Percentiles rank a stretch among this genome's conserved stretches.
Conservation (phyloP, 2,329 filamentous ascomycete genomes). For the Fusarium beomiforme region DNA sequence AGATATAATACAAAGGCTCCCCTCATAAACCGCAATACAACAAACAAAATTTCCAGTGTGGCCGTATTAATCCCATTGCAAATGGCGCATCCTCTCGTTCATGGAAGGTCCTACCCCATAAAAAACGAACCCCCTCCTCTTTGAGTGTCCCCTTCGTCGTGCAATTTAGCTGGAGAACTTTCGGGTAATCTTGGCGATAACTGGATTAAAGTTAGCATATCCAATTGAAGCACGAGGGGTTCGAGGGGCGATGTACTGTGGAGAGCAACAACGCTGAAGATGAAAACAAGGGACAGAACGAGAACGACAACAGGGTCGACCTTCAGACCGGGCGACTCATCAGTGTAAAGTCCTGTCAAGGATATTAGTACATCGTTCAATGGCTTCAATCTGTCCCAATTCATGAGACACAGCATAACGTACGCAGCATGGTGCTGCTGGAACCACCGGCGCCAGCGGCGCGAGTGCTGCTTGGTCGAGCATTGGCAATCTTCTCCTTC, state of each 20-base stretch:
- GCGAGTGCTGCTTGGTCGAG: constrained; percentile 88
- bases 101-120: constrained; percentile 30
- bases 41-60: constrained; percentile 43
- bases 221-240: neutral
- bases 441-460: constrained; percentile 94
- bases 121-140: constrained; percentile 32
- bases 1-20: constrained; percentile 48
- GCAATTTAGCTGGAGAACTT: constrained; percentile 75
- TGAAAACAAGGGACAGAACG: constrained; percentile 96
- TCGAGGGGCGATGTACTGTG: constrained; percentile 75
- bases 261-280: constrained; percentile 96
- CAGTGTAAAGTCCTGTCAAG: constrained; percentile 85
- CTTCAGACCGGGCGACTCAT: constrained; percentile 96
- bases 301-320: constrained; percentile 98
- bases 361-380: constrained; percentile 41
- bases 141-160: constrained; percentile 13
- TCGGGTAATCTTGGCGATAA: constrained; percentile 94
- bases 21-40: constrained; percentile 43
- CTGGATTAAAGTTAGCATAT: constrained; percentile 58
- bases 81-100: constrained; percentile 37
- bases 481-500: constrained; percentile 97
- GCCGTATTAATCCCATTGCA: constrained; percentile 41
- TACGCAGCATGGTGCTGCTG: constrained; percentile 98
- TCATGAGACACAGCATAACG: constrained; percentile 54
- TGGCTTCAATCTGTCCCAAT: neutral